Percentiles rank a stretch among this genome's conserved stretches.
Evolutionary conservation across 2,329 filamentous ascomycete species (phyloP).

Genomic region (Apiospora aurea): DNA sequence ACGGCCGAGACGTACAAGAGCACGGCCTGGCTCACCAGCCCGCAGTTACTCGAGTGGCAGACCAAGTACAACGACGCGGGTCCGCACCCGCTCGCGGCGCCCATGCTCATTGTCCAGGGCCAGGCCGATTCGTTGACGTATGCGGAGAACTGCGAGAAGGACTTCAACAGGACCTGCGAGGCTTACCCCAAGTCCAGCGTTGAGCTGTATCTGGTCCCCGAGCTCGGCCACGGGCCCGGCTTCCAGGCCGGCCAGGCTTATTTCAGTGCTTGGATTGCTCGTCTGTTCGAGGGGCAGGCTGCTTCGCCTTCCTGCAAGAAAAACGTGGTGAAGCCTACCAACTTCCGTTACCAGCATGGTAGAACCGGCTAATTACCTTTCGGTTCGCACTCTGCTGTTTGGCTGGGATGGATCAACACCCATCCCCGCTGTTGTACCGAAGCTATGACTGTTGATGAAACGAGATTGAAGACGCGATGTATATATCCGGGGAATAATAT

Average conservation of each 20-base stretch:
- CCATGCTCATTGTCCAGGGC: conserved; percentile 26
- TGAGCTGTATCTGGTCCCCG: conserved; percentile 22
- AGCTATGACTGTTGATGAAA: background rate
- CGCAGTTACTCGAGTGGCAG: background rate
- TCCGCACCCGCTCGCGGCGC: conserved; percentile 7
- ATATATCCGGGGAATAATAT: background rate
- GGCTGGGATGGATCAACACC: background rate
- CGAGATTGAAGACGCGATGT: background rate
- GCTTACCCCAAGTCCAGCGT: conserved; percentile 14
- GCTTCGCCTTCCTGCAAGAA: background rate
- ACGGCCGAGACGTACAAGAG: background rate
- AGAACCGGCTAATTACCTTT: background rate
- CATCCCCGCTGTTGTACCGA: no score
- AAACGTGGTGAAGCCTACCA: background rate
- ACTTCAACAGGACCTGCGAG: conserved; percentile 25
- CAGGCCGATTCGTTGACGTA: conserved; percentile 5
- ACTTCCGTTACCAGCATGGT: conserved; percentile 3
- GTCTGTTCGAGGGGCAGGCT: conserved; percentile 13
- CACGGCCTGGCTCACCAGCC: background rate
- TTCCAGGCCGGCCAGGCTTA: conserved; percentile 26
- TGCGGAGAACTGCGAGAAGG: background rate
- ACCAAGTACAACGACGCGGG: background rate
- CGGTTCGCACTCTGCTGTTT: background rate
- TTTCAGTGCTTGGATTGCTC: conserved; percentile 25
- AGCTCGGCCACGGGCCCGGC: conserved; percentile 21